Evolutionary conservation across 1,284 basidiomycete genomes (phyloP), one percentile per base, ranked within the genome.

Genomic region (Fomitiporia mediterranea): DNA sequence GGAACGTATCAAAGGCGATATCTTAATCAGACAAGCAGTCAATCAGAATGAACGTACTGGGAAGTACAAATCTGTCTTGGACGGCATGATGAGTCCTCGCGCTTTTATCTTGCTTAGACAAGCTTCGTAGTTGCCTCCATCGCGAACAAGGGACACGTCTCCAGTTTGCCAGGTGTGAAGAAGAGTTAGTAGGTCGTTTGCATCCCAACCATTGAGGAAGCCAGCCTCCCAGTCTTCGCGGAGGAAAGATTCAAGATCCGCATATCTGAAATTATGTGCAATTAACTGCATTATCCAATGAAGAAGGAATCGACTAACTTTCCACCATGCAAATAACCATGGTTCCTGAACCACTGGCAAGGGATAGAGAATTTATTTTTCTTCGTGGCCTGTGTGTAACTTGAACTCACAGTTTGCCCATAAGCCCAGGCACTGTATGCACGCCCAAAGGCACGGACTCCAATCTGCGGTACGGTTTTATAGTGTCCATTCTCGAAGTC

Each of bases 371-470:
- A 51, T 13, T 32, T 27, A 23, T 35, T 3, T 27, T 27, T 34
- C 1, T 17, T 17, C 7, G 28, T 19, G 25, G 11, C 39, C 3
- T 32, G n/a, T 11, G 30, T 17, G 25, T 2, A 17, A 35, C 7
- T 35, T 21, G 19, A 17, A 66, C 72, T 54, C 55, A 75, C 80
- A 13, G 78, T 71, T 63, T 81, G 79, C 13, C 81, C 74, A 61
- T 82, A 82, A 11, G 80, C 79, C 81, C 82, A 83, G 13, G 80
- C 78, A 56, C 76, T 76, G 63, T 81, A 83, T 1, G 74, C 82
- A 19, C 82, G 73, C 5, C 73, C 79, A 59, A 82, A 83, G 4
- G 80, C 80, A 23, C 79, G 72, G 42, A 82, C 70, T 27, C 80
- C 80, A 44, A 72, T 67, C 58, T 78, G 72, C 2, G 81, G 79